phyloP scores from a whole-genome alignment of 441 rosid species.

The Gossypium schwendimanii region DNA sequence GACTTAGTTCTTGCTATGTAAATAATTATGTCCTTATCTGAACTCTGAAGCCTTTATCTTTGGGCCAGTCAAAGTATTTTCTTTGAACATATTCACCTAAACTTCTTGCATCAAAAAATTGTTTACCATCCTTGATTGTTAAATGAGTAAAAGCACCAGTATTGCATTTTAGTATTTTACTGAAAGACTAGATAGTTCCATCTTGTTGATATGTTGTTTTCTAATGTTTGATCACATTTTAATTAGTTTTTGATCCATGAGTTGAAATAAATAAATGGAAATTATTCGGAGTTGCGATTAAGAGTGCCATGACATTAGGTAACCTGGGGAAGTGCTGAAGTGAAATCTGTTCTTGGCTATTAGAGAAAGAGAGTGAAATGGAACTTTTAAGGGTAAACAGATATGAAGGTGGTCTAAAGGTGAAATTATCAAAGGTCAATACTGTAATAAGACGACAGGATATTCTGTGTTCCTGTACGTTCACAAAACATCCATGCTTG shows the following conservation, averaged over 20 bases:
- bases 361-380: background rate
- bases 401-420: constrained; percentile 1
- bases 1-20: background rate
- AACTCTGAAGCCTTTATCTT: background rate
- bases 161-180: background rate
- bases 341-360: background rate
- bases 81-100: background rate
- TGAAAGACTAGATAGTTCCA: background rate
- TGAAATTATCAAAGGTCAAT: background rate
- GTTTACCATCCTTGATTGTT: background rate
- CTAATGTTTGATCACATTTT: background rate
- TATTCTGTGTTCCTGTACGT: background rate
- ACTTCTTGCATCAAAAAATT: background rate
- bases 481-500: background rate
- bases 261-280: background rate
- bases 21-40: background rate
- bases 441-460: background rate
- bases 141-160: background rate
- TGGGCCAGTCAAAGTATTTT: background rate
- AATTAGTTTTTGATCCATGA: background rate
- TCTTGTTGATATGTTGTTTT: constrained; percentile 3
- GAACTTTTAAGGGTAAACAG: background rate
- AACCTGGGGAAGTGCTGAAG: background rate
- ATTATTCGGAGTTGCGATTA: background rate
- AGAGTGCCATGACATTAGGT: background rate